phyloP scores from a whole-genome alignment of 2,329 filamentous ascomycete species.

The Colletotrichum sp. region DNA sequence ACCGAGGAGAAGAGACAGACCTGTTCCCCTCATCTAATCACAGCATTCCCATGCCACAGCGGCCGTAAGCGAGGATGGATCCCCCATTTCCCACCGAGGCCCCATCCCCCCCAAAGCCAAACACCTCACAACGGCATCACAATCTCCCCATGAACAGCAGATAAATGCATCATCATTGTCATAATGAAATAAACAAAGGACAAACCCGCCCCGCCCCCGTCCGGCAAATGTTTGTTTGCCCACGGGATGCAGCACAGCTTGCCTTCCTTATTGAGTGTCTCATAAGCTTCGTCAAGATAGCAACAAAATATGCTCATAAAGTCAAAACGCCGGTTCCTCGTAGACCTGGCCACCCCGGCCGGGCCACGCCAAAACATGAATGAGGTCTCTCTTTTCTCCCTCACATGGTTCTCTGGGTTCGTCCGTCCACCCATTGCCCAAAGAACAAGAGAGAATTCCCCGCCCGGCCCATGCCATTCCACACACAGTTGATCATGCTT shows the following conservation, averaged over 20 bases:
- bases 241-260: background rate
- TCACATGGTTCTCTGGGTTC: background rate
- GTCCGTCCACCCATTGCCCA: background rate
- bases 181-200: background rate
- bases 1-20: background rate
- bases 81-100: background rate
- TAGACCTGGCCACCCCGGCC: background rate
- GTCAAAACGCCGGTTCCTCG: background rate
- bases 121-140: background rate
- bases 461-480: conserved; percentile 7
- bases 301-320: background rate
- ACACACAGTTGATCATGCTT: background rate
- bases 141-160: background rate
- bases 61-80: background rate
- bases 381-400: background rate
- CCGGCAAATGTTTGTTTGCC: background rate
- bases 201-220: background rate
- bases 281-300: background rate
- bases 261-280: background rate
- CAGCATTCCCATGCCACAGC: background rate
- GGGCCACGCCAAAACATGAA: background rate
- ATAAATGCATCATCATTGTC: background rate
- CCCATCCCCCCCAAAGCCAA: background rate
- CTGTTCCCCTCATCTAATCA: background rate
- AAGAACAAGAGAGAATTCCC: background rate